Conservation (phyloP, 495 filamentous ascomycete genomes). For the Daldinia loculata region DNA sequence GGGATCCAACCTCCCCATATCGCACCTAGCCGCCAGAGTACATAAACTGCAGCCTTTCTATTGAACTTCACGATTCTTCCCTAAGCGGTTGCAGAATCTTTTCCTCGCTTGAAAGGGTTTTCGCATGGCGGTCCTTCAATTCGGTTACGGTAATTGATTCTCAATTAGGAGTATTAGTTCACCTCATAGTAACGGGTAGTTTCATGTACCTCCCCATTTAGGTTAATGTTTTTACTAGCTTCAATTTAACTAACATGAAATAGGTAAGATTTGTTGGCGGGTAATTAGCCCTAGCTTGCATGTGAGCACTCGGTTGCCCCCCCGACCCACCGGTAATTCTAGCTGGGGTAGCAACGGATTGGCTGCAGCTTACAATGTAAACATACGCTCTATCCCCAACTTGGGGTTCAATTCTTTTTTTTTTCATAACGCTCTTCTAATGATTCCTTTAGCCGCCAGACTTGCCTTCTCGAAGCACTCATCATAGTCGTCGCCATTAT, state of each 20-base stretch:
- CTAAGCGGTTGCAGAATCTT: neutral
- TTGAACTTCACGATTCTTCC: neutral
- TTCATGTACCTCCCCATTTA: neutral
- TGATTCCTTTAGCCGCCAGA: neutral
- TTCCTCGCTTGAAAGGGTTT: neutral
- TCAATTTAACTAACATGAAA: neutral
- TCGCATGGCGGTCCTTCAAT: neutral
- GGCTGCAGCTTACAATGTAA: conserved; percentile 20
- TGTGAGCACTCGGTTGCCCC: conserved; percentile 29
- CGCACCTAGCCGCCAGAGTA: neutral
- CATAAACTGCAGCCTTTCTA: neutral
- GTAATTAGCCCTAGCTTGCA: conserved; percentile 9
- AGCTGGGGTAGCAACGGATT: conserved; percentile 24
- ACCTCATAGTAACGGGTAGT: neutral
- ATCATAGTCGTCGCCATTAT: conserved; percentile 23
- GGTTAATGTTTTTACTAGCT: neutral
- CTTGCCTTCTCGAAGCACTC: conserved; percentile 24
- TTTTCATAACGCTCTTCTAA: conserved; percentile 6
- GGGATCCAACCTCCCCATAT: conserved; percentile 1
- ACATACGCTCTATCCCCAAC: conserved; percentile 9
- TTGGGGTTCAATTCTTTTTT: conserved; percentile 6
- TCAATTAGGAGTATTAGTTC: neutral
- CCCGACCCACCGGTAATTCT: conserved; percentile 32
- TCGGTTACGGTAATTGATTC: neutral
- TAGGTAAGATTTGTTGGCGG: neutral